phyloP scores from a whole-genome alignment of 2,329 filamentous ascomycete species.

The Ceratocystis ficicola region DNA sequence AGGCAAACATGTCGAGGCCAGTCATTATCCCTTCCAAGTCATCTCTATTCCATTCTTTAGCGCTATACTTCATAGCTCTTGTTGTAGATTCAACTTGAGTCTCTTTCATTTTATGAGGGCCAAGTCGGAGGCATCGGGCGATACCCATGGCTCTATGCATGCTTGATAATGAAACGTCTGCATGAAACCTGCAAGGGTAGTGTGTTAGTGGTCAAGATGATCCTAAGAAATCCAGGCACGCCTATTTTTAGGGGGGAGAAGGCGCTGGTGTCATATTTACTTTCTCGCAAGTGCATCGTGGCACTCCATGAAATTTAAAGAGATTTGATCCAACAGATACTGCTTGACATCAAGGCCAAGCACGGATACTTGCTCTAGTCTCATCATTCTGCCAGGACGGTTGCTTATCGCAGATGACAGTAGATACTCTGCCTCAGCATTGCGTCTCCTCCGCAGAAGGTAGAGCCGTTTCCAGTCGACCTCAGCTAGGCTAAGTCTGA shows the following conservation, averaged over 20 bases:
- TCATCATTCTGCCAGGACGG: constrained; percentile 55
- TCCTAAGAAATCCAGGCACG: background rate
- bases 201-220: constrained; percentile 7
- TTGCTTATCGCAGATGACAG: constrained; percentile 59
- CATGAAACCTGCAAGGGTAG: constrained; percentile 19
- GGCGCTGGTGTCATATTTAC: constrained; percentile 27
- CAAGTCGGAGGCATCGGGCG: constrained; percentile 50
- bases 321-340: constrained; percentile 56
- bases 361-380: constrained; percentile 57
- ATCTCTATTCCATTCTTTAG: constrained; percentile 7
- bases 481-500: constrained; percentile 40
- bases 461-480: constrained; percentile 67
- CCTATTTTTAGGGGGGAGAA: background rate
- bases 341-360: constrained; percentile 85
- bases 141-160: constrained; percentile 73
- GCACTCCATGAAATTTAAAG: constrained; percentile 40
- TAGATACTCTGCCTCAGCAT: constrained; percentile 39
- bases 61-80: background rate
- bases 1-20: constrained; percentile 80
- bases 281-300: constrained; percentile 69
- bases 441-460: constrained; percentile 41
- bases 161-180: constrained; percentile 30
- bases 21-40: constrained; percentile 60
- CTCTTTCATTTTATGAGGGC: constrained; percentile 15
- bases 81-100: background rate